A percentile compares a stretch with the other conserved stretches of the same genome.
Evolutionary conservation across 2,329 filamentous ascomycete species (phyloP).

Genomic region (Penicillium freii): DNA sequence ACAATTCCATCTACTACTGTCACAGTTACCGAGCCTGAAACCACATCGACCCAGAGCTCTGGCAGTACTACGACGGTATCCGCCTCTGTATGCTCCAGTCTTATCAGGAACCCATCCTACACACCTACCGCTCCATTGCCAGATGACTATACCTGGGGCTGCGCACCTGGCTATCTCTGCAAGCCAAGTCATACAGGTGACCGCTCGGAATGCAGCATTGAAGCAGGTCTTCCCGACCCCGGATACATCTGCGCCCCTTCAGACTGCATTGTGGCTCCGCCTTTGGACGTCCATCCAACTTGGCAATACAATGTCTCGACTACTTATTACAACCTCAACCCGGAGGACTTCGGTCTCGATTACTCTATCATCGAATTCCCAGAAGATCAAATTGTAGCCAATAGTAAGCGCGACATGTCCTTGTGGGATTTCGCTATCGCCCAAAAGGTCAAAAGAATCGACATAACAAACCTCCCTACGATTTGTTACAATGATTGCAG

Average conservation of each 20-base stretch:
- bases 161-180: conserved; percentile 45
- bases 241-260: conserved; percentile 42
- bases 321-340: conserved; percentile 66
- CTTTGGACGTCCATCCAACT: conserved; percentile 22
- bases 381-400: not conserved
- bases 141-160: conserved; percentile 43
- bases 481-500: conserved; percentile 12
- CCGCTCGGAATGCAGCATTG: conserved; percentile 41
- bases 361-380: conserved; percentile 56
- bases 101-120: conserved; percentile 32
- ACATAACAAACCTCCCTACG: conserved; percentile 3
- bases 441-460: not conserved
- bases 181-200: conserved; percentile 33
- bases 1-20: not conserved
- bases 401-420: conserved; percentile 3
- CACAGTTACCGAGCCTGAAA: not conserved
- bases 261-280: conserved; percentile 40
- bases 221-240: conserved; percentile 39
- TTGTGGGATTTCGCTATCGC: not conserved
- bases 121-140: conserved; percentile 28
- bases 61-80: not conserved
- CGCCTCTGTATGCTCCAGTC: conserved; percentile 29
- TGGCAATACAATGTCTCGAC: conserved; percentile 52
- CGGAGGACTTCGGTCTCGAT: conserved; percentile 60
- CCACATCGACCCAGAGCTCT: not conserved